Percentiles rank a stretch among this genome's conserved stretches.
phyloP scores from a whole-genome alignment of 768 basidiomycete genomes.

The Kwoniella mangroviensis region DNA sequence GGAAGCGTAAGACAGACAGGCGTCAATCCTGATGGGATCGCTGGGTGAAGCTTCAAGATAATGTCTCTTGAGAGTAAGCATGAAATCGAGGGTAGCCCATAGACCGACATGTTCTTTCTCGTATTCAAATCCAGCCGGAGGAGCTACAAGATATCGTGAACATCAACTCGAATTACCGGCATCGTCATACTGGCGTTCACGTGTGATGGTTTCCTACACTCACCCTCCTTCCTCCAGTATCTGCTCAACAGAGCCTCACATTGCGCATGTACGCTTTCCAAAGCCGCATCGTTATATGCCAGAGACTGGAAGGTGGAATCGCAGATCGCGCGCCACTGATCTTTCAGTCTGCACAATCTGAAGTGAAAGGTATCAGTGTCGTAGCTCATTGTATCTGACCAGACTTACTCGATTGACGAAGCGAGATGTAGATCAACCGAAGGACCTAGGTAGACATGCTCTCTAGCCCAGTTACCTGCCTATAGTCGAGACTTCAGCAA shows the following conservation, averaged over 20 bases:
- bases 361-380: neutral
- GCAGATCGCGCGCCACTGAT: constrained; percentile 39
- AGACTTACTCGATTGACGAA: constrained; percentile 33
- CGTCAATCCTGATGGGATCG: constrained; percentile 26
- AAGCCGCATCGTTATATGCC: constrained; percentile 28
- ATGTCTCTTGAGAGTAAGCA: constrained; percentile 32
- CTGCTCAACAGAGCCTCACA: constrained; percentile 30
- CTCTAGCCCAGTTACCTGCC: constrained; percentile 38
- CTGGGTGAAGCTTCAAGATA: constrained; percentile 20
- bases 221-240: constrained; percentile 31
- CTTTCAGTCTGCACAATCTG: constrained; percentile 42
- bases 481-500: constrained; percentile 11
- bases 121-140: constrained; percentile 25
- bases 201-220: constrained; percentile 5
- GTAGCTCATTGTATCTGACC: neutral
- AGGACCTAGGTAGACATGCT: constrained; percentile 32
- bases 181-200: too few species aligned
- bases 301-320: constrained; percentile 15
- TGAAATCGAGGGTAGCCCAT: constrained; percentile 36
- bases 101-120: constrained; percentile 39
- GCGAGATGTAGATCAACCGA: constrained; percentile 41
- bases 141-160: constrained; percentile 10
- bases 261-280: constrained; percentile 31
- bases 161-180: too few species aligned
- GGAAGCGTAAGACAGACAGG: constrained; percentile 24